Evolutionary conservation across 345 rosid genomes (phyloP), one percentile per base, ranked within the genome.

Genomic region (Alliaria petiolata): DNA sequence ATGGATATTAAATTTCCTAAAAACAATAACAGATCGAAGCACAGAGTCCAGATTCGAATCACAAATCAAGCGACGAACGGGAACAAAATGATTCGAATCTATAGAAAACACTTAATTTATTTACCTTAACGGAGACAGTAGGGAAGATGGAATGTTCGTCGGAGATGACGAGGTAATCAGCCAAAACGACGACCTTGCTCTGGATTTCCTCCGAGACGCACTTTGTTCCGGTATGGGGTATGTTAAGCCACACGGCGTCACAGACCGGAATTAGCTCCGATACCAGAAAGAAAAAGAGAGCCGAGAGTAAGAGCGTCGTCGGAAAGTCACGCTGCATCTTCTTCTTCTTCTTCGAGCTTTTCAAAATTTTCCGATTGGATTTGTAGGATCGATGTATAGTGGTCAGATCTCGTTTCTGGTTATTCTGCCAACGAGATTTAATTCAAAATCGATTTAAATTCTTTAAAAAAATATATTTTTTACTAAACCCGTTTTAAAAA

Each of bases 161-260:
- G 28, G 92, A 74, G 66, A 93, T 84, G 62, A 87, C 95, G 26
- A 89, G 75, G 69, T 89, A 93, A 53, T 91, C 97, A 20, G 85
- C 87, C 76, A 91, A 77, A 54, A 91, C 98, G 70, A 93, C 87
- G 75, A 91, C 84, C 77, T 89, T 85, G 79, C 71, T 84, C 69
- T 85, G 95, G 64, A 93, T 82, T 67, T 87, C 95, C 82, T 93
- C 98, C 11, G 95, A 93, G n/a, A 93, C 92, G 82, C 97, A 93
- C 75, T 91, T 93, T 30, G 91, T 85, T 25, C 90, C 91, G 3
- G 89, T 6, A 19, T 75, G 34, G 5, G 95, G 96, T 43, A 93
- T n/a, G 63, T 20, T 86, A 53, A 93, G 74, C 97, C 97, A 93
- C n/a, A 93, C 62, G 28, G 87, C 95, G 15, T 84, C 79, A 28